phyloP scores from a whole-genome alignment of 805 yeast species.

The Sugiyamaella lignohabitans region DNA sequence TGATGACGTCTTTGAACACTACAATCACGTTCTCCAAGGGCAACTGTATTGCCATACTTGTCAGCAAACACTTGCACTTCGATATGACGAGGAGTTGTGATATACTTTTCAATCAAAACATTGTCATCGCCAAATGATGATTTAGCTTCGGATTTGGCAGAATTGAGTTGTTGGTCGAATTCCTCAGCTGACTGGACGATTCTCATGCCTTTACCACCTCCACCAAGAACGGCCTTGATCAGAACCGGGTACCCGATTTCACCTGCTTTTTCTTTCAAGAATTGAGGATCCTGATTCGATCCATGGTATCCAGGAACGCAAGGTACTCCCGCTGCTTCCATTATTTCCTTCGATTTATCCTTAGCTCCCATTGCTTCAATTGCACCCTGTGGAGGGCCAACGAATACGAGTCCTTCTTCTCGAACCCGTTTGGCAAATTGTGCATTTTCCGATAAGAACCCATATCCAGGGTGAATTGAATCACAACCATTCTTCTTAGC shows the following conservation, averaged over 20 bases:
- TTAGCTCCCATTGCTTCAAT: conserved; percentile 34
- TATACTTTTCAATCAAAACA: conserved; percentile 49
- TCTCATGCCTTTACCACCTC: conserved; percentile 55
- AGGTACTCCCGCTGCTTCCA: conserved; percentile 30
- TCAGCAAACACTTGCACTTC: conserved; percentile 54
- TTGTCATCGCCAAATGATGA: conserved; percentile 51
- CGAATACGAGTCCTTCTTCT: conserved; percentile 30
- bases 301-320: conserved; percentile 33
- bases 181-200: conserved; percentile 44
- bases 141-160: conserved; percentile 51
- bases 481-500: conserved; percentile 46
- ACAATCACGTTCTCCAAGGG: conserved; percentile 52
- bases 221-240: conserved; percentile 54
- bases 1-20: conserved; percentile 53
- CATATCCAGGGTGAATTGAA: conserved; percentile 53
- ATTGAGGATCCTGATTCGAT: conserved; percentile 26
- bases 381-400: conserved; percentile 31
- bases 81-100: conserved; percentile 49
- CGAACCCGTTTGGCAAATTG: conserved; percentile 29
- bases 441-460: conserved; percentile 45
- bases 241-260: conserved; percentile 43
- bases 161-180: conserved; percentile 42
- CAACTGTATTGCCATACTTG: conserved; percentile 48
- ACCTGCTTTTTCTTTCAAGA: conserved; percentile 24
- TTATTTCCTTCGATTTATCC: conserved; percentile 29